Percentiles rank a stretch among this genome's conserved stretches.
These are phyloP conservation scores for Sporothrix sp. DNA, from an alignment of 2,329 filamentous ascomycete genomes.

Conservation along the genomic window DNA sequence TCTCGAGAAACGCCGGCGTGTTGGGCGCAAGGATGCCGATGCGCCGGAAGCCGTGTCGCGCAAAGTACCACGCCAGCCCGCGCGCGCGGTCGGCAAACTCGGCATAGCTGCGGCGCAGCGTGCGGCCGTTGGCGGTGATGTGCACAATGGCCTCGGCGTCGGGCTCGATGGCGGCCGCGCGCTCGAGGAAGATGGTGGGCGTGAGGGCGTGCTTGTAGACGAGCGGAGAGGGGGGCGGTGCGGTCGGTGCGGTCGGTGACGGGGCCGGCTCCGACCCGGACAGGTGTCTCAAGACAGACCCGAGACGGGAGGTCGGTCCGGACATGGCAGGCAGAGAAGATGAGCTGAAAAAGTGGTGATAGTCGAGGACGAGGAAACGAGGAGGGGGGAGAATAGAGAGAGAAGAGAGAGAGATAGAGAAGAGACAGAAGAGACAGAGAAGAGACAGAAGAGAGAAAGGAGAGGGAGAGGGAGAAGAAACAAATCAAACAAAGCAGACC, in stretches of 20 bases:
- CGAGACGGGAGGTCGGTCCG: constrained; percentile 50
- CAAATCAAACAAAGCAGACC: not conserved
- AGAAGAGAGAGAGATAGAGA: not conserved
- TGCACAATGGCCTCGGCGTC: constrained; percentile 79
- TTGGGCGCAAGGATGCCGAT: constrained; percentile 86
- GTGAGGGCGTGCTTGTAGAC: constrained; percentile 66
- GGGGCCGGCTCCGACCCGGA: constrained; percentile 21
- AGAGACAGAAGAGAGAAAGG: not conserved
- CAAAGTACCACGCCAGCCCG: constrained; percentile 80
- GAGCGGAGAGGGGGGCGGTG: constrained; percentile 21
- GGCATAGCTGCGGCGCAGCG: constrained; percentile 66
- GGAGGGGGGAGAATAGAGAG: not conserved
- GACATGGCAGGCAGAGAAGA: constrained; percentile 40
- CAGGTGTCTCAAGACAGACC: constrained; percentile 45
- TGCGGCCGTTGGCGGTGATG: constrained; percentile 64
- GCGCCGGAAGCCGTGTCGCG: constrained; percentile 60
- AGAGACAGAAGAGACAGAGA: not conserved
- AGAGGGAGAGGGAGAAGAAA: not conserved
- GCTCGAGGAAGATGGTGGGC: constrained; percentile 71
- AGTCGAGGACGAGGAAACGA: not conserved
- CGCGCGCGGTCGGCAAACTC: constrained; percentile 78
- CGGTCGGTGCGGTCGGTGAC: constrained; percentile 16
- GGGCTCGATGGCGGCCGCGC: constrained; percentile 81
- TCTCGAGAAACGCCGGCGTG: constrained; percentile 87
- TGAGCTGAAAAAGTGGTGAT: not conserved